phyloP scores from a whole-genome alignment of 208 protist species.

The Entamoeba invadens region DNA sequence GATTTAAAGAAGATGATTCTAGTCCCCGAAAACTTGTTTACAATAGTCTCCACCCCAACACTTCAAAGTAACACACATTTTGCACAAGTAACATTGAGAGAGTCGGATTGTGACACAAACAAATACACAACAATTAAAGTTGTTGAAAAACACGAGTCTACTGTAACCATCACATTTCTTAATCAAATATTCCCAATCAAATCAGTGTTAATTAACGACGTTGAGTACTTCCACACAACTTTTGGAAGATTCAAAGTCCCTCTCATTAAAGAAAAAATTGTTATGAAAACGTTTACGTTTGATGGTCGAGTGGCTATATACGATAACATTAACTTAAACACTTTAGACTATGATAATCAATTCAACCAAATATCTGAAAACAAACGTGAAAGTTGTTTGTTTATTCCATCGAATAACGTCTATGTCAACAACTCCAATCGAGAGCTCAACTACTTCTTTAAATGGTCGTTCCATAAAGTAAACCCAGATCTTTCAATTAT shows the following conservation, averaged over 20 bases:
- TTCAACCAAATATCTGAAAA: neutral
- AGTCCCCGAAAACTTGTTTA: neutral
- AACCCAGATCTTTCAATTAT: neutral
- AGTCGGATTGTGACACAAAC: neutral
- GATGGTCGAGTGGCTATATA: neutral
- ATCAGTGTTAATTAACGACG: neutral
- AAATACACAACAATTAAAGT: neutral
- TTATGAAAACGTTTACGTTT: neutral
- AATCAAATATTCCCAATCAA: neutral
- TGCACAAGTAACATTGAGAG: neutral
- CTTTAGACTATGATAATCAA: neutral
- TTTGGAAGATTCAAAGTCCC: neutral
- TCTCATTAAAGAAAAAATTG: neutral
- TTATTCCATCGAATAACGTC: neutral
- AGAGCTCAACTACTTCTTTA: neutral
- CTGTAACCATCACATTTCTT: neutral
- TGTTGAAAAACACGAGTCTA: neutral
- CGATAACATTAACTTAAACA: neutral
- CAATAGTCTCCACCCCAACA: neutral
- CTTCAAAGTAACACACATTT: neutral
- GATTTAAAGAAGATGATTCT: neutral
- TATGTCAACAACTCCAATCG: neutral
- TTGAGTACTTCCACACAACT: neutral
- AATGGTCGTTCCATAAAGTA: neutral
- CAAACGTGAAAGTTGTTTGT: neutral